Evolutionary conservation across 2,329 filamentous ascomycete genomes (phyloP), one percentile per base, ranked within the genome.

Genomic region (Diaporthe amygdali): DNA sequence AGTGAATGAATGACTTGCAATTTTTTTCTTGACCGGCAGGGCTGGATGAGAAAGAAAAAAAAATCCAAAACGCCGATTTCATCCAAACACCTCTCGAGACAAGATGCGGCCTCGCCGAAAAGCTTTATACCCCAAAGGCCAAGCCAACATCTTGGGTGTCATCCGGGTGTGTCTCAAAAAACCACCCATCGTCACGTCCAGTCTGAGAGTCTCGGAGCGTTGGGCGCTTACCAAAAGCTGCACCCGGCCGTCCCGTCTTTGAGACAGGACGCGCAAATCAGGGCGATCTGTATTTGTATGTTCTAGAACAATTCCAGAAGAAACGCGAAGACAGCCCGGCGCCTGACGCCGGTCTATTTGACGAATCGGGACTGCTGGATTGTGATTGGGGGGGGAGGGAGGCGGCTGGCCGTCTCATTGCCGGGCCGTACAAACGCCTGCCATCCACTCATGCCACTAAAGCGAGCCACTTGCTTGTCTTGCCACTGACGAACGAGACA

Each of bases 1-100:
- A 25, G 59, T 49, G 44, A 49, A 25, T 25, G 30, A 37, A 27
- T 37, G 41, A 17, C 44, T 44, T 25, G 37, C 37, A 14, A 9
- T 20, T 12, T 20, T 12, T 54, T 32, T 20, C n/a, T 12, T n/a
- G n/a, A n/a, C 30, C 51, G 37, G 20, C 59, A 64, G 44, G 55
- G 59, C 59, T 49, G n/a, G n/a, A n/a, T n/a, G n/a, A 25, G 30
- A 20, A 37, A 44, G n/a, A 3, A 51, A 20, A 51, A 14, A 30
- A 49, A 64, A 64, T 37, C 22, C 44, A 37, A 64, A 64, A 64
- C 59, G 20, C 32, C 30, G 30, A 64, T 64, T 64, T 64, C 59
- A 64, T 64, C 59, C 59, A 64, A 37, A 64, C 59, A 49, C 59
- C 17, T 64, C 59, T 64, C 59, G 59, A 64, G 59, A 64, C 59